Base-by-base conservation (phyloP, 2,329 filamentous ascomycete genomes). In the Nigrospora sphaerica region DNA sequence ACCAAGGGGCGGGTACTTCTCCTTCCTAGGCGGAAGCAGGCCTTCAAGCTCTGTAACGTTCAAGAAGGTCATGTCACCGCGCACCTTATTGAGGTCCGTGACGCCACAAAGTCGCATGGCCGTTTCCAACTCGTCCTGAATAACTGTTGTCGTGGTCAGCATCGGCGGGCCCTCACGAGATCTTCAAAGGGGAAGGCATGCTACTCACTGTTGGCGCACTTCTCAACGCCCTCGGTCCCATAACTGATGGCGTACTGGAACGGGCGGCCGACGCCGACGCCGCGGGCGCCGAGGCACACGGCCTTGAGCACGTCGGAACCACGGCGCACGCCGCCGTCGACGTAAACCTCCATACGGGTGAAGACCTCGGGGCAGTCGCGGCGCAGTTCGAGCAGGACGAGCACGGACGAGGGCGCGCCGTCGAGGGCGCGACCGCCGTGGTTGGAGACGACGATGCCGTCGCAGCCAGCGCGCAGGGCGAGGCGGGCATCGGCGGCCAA, bases 391-490 rank as follows among this genome's bases (percentile, higher is more conserved):
- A 86, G 62, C 4, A 86, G 58, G 0, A 80, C 72, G 32, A 85
- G 59, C 31, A 86, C 69, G 1, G 77, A 72, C 0, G 82, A 67
- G 3, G 76, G 71, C 0, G 71, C 67, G 54, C 58, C 77, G 48
- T 78, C 74, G 1, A 73, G 56, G 44, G 65, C 72, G 35, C 85
- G 63, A 0, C 85, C 85, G 2, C 84, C 85, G 59, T 89, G 85
- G 54, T 89, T 89, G 13, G 74, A 79, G 2, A 88, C 69, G 1
- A 88, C 73, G 41, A 89, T 85, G 0, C 80, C 85, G 52, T 88
- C 78, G 3, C 78, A 76, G 0, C 81, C 83, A 12, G 72, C 57
- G 44, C 83, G 72, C 33, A 81, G 71, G 2, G 80, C 80, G 53
- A 69, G 72, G 44, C 72, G 67, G 13, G 84, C 84, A 61, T 89